Evolutionary conservation across 257 asterid species (phyloP), one percentile per base, ranked within the genome.

Genomic region (Gentiana straminea): DNA sequence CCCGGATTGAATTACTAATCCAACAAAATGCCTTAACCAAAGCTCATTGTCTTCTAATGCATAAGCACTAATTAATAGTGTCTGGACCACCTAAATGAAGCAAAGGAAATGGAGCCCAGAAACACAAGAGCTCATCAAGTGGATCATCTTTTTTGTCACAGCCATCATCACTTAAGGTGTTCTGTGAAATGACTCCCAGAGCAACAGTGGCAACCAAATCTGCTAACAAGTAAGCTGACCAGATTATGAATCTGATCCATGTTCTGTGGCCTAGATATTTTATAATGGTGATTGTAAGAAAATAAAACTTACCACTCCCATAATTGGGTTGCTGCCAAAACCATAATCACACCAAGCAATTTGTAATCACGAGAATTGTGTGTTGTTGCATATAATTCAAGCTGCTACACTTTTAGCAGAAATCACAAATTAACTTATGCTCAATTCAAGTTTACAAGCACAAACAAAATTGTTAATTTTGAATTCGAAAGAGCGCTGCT

Each of bases 31-130:
- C 79, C 86, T 67, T 13, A 72, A 39, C 86, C 84, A 80, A 3
- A 80, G 84, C 70, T 74, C 81, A 48, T 80, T 80, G 60, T 80
- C 86, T 53, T 80, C 83, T 13, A 74, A 70, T 5, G 86, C 61
- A 58, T 80, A 80, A 1, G 84, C 86, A n/a, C n/a, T n/a, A n/a
- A 0, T 83, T 80, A 36, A 80, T 80, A 44, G 84, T 77, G 51
- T 80, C 86, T 37, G 86, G 81, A 41, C 84, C 86, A 1, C 84
- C 86, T n/a, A 80, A 68, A 50, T 80, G 86, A 32, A 77, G 61
- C 64, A 77, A 53, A 12, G 77, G 67, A 75, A 80, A 80, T 8
- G 76, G 81, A 52, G 86, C 76, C 86, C 83, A 80, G 45, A 80
- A 80, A 47, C 74, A 54, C 66, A 46, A 60, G 49, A 78, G 54